Percentiles rank a stretch among this genome's conserved stretches.
These are phyloP conservation scores for Euphorbia lathyris DNA, from an alignment of 345 rosid species.

Conservation along the genomic window DNA sequence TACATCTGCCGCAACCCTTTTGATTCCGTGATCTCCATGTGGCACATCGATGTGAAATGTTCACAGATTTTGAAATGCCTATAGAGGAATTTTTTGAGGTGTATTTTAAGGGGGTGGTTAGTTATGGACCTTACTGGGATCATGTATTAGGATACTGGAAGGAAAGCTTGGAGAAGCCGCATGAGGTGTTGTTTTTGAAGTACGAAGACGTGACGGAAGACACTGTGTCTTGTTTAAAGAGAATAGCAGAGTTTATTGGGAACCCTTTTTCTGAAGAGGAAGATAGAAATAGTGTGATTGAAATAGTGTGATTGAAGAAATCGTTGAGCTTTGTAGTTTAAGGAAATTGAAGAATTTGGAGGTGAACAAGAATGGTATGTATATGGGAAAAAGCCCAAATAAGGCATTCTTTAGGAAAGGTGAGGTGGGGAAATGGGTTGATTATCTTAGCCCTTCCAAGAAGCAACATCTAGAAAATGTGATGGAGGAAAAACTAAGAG, in stretches of 20 bases:
- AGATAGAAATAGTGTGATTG: slow-evolving; percentile 4
- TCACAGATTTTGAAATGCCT: too few relatives aligned
- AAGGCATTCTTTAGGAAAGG: not conserved
- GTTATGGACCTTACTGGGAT: slow-evolving; percentile 33
- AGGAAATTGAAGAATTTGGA: slow-evolving; percentile 19
- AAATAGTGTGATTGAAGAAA: slow-evolving; percentile 9
- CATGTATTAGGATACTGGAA: slow-evolving; percentile 38
- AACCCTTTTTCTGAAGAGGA: slow-evolving; percentile 16
- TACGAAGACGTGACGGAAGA: slow-evolving; percentile 41
- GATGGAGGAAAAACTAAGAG: not conserved
- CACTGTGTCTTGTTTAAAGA: slow-evolving; percentile 17
- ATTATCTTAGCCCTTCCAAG: not conserved
- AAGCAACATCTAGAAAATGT: not conserved
- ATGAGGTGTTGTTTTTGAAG: slow-evolving; percentile 28
- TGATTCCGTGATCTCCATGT: not conserved
- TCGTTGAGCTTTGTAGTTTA: slow-evolving; percentile 18
- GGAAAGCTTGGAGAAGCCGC: slow-evolving; percentile 23
- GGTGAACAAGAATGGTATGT: slow-evolving; percentile 7
- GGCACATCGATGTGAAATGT: too few relatives aligned
- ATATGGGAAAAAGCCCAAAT: not conserved
- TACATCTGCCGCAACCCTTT: slow-evolving; percentile 30
- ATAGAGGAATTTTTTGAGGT: too few relatives aligned
- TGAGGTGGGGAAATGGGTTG: not conserved
- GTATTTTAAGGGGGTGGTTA: too few relatives aligned
- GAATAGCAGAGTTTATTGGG: slow-evolving; percentile 12